Evolutionary conservation across 805 yeast species (phyloP).

Genomic region (Ogataea methanolica): DNA sequence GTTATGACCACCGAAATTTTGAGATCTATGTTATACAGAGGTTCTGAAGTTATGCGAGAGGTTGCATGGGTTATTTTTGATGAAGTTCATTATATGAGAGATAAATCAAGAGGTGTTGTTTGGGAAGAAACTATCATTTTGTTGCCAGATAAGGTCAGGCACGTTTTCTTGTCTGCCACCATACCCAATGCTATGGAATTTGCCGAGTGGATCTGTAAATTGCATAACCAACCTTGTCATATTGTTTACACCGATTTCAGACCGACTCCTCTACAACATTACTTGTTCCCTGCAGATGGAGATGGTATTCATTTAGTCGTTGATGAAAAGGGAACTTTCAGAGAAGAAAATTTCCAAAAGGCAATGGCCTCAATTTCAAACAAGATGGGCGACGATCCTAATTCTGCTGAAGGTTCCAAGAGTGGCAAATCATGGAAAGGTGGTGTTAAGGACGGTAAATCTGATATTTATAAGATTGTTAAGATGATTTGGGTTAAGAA

Average conservation of each 20-base stretch:
- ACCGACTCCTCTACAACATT: conserved; percentile 98
- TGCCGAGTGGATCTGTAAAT: conserved; percentile 97
- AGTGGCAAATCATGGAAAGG: conserved; percentile 78
- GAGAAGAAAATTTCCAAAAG: conserved; percentile 97
- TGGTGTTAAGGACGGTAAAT: conserved; percentile 56
- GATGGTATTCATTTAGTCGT: conserved; percentile 97
- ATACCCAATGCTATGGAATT: conserved; percentile 98
- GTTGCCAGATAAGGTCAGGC: conserved; percentile 95
- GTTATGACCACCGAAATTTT: conserved; percentile 98
- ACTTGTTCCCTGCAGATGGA: conserved; percentile 96
- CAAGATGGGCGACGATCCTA: conserved; percentile 79
- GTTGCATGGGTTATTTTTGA: conserved; percentile 97
- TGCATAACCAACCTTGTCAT: conserved; percentile 95
- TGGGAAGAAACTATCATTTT: conserved; percentile 99
- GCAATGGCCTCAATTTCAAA: conserved; percentile 94
- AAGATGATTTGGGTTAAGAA: conserved; percentile 97
- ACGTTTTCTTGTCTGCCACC: conserved; percentile 88
- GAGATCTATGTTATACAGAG: conserved; percentile 91
- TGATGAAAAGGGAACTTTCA: conserved; percentile 91
- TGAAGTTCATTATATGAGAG: conserved; percentile 97
- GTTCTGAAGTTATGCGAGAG: conserved; percentile 94
- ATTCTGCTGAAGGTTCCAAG: conserved; percentile 49
- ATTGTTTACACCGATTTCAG: conserved; percentile 98
- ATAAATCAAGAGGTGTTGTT: conserved; percentile 95
- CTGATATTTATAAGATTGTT: conserved; percentile 94